These are phyloP conservation scores for Pestalotiopsis sp. DNA, from an alignment of 2,329 filamentous ascomycete genomes.

Conservation along the genomic window DNA sequence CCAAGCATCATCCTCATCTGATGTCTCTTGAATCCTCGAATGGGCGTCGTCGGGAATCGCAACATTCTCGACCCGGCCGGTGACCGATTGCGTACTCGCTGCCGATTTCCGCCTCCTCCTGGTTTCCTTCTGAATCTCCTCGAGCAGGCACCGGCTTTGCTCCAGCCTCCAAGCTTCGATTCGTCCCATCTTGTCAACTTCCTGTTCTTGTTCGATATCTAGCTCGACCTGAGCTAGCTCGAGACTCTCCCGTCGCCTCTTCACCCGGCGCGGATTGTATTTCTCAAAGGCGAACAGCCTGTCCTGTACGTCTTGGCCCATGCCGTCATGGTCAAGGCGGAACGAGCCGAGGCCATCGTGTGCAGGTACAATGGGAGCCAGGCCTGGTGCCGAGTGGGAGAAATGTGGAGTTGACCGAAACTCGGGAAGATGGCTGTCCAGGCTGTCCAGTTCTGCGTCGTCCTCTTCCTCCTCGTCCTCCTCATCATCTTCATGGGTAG, in stretches of 20 bases:
- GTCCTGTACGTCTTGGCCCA: constrained; percentile 67
- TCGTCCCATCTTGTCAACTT: constrained; percentile 74
- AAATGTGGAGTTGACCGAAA: constrained; percentile 66
- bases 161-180: constrained; percentile 93
- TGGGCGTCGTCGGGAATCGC: constrained; percentile 27
- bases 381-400: constrained; percentile 39
- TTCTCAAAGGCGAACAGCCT: constrained; percentile 87
- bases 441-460: constrained; percentile 82
- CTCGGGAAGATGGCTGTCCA: constrained; percentile 88
- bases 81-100: constrained; percentile 19
- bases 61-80: constrained; percentile 32
- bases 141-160: constrained; percentile 80
- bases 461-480: constrained; percentile 58
- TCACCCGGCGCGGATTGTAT: constrained; percentile 72
- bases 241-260: constrained; percentile 52
- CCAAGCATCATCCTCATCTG: constrained; percentile 43
- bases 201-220: constrained; percentile 57
- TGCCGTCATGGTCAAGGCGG: constrained; percentile 57
- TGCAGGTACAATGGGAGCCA: constrained; percentile 74
- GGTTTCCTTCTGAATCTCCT: constrained; percentile 88
- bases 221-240: constrained; percentile 51
- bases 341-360: constrained; percentile 94
- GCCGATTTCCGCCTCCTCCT: constrained; percentile 57
- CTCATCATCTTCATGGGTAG: constrained; percentile 43
- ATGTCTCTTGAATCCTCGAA: constrained; percentile 36